These are phyloP conservation scores for Rusavskia elegans DNA, from an alignment of 495 filamentous ascomycete genomes.

Conservation along the genomic window DNA sequence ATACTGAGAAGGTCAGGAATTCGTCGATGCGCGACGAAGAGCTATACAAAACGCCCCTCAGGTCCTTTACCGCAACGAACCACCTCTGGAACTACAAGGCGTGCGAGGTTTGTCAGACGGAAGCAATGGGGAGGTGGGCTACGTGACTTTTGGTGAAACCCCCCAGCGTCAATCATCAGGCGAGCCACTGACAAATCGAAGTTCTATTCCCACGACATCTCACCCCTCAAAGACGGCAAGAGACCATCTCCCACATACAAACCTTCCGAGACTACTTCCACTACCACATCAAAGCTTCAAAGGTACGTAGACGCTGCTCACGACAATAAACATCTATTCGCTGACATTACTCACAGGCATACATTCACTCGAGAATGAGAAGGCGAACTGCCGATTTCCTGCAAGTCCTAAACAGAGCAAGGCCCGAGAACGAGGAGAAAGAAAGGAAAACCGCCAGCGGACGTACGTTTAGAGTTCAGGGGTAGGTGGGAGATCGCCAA, in stretches of 20 bases:
- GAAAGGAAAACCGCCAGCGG: conserved; percentile 97
- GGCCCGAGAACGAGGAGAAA: conserved; percentile 91
- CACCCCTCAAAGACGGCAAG: conserved; percentile 72
- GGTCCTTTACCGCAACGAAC: conserved; percentile 91
- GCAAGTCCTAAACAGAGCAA: conserved; percentile 82
- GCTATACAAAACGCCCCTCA: conserved; percentile 97
- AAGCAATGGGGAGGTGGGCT: conserved; percentile 72
- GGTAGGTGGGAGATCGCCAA: conserved; percentile 13
- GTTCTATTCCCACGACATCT: conserved; percentile 94
- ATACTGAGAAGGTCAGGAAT: conserved; percentile 46
- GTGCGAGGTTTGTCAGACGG: conserved; percentile 63
- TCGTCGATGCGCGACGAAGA: conserved; percentile 85
- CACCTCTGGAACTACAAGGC: conserved; percentile 76
- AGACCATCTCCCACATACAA: conserved; percentile 96
- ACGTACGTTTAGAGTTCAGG: conserved; percentile 73
- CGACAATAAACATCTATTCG: not conserved
- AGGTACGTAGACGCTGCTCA: conserved; percentile 33
- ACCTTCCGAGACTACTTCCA: conserved; percentile 99
- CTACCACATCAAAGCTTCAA: conserved; percentile 99
- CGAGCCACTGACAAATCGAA: conserved; percentile 20
- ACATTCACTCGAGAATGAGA: conserved; percentile 96
- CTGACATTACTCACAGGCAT: conserved; percentile 40
- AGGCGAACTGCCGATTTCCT: conserved; percentile 94
- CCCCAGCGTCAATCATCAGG: not conserved
- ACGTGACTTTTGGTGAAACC: conserved; percentile 83